phyloP scores from a whole-genome alignment of 2,329 filamentous ascomycete genomes.

The Gaeumannomyces sp. region DNA sequence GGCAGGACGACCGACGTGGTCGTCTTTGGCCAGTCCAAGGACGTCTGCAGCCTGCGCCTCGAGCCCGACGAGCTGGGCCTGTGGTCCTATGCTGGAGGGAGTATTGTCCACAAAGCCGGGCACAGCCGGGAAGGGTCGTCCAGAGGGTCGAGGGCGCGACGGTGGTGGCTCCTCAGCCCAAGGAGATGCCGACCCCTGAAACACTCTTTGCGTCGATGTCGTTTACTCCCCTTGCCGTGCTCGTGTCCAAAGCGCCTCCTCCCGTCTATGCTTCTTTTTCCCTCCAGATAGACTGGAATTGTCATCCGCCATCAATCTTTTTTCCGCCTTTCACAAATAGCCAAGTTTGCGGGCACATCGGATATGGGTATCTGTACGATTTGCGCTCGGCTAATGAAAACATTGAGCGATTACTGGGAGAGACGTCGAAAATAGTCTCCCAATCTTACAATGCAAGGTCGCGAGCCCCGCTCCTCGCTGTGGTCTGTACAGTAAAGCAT shows the following conservation, averaged over 20 bases:
- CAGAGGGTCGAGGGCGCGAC: too few relatives aligned
- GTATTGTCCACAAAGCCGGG: background rate
- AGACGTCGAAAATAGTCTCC: background rate
- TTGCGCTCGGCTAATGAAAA: background rate
- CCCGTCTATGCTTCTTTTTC: too few relatives aligned
- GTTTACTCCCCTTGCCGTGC: too few relatives aligned
- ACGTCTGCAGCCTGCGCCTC: constrained; percentile 20
- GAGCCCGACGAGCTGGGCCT: constrained; percentile 21
- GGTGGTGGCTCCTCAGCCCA: too few relatives aligned
- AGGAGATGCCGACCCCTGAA: too few relatives aligned
- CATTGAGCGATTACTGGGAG: background rate
- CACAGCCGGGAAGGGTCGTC: background rate
- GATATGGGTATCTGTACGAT: background rate
- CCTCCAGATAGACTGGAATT: too few relatives aligned
- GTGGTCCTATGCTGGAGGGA: constrained; percentile 22
- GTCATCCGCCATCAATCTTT: too few relatives aligned
- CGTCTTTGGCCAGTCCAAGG: constrained; percentile 25
- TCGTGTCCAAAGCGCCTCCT: background rate
- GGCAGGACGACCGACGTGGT: constrained; percentile 23
- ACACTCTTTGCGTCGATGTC: too few relatives aligned
- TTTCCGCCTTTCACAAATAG: too few relatives aligned
- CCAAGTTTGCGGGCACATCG: background rate
- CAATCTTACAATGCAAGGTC: background rate
- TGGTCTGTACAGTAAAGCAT: background rate
- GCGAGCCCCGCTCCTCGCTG: background rate